These are phyloP conservation scores for Vitis hybrid DNA, from an alignment of 177 flowering plant genomes.

Conservation along the genomic window DNA sequence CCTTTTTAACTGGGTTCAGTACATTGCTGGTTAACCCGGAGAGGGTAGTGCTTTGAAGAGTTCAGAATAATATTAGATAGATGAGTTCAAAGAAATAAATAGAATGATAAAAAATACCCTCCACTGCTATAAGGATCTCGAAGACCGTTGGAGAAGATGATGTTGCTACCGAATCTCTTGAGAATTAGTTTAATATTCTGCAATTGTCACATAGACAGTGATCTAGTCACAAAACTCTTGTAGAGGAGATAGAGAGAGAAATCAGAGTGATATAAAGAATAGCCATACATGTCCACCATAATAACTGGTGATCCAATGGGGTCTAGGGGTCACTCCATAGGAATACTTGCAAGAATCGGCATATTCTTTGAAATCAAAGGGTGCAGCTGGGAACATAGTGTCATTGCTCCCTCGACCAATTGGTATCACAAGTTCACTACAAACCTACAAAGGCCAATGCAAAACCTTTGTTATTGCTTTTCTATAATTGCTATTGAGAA, in stretches of 20 bases:
- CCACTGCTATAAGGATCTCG: slow-evolving; percentile 17
- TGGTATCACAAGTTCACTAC: slow-evolving; percentile 1
- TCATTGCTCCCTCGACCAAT: not conserved
- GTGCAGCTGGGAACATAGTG: not conserved
- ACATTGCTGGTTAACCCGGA: no score
- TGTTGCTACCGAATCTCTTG: slow-evolving; percentile 10
- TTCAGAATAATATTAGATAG: no score
- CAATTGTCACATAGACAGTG: not conserved
- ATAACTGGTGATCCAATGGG: slow-evolving; percentile 7
- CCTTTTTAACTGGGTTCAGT: no score
- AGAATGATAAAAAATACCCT: not conserved
- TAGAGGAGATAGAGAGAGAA: not conserved
- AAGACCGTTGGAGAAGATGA: slow-evolving; percentile 17
- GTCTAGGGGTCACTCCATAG: not conserved
- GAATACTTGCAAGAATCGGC: not conserved
- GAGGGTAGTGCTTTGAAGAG: no score
- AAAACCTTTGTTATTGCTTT: not conserved
- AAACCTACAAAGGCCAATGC: not conserved
- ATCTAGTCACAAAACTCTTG: not conserved
- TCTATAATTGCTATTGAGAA: not conserved
- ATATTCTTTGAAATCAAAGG: not conserved
- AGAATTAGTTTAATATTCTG: slow-evolving; percentile 14
- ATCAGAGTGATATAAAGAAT: not conserved
- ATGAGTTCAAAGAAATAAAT: not conserved
- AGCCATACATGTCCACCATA: slow-evolving; percentile 6